phyloP scores from a whole-genome alignment of 2,329 filamentous ascomycete genomes.

The Pseudogymnoascus sp. region DNA sequence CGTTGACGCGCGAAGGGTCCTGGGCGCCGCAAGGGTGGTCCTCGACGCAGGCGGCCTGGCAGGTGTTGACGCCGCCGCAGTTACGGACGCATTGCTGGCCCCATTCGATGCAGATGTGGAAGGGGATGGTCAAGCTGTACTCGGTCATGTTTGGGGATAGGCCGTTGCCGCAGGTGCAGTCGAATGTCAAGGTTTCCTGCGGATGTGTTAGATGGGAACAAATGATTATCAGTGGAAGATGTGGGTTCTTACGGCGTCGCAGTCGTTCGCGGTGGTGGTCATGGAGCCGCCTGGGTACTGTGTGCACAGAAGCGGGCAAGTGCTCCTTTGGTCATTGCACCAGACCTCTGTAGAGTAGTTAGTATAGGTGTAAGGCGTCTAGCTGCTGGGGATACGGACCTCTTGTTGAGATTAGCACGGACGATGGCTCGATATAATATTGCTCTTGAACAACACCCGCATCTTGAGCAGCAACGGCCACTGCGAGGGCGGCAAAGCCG shows the following conservation, averaged over 20 bases:
- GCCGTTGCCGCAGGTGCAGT: slow-evolving; percentile 63
- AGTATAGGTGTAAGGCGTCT: slow-evolving; percentile 14
- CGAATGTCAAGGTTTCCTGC: slow-evolving; percentile 54
- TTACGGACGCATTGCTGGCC: slow-evolving; percentile 56
- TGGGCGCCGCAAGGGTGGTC: slow-evolving; percentile 67
- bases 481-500: slow-evolving; percentile 37
- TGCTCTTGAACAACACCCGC: slow-evolving; percentile 42
- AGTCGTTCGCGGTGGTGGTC: slow-evolving; percentile 53
- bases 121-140: slow-evolving; percentile 72
- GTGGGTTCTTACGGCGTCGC: slow-evolving; percentile 49
- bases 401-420: slow-evolving; percentile 41
- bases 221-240: not conserved
- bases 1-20: slow-evolving; percentile 53
- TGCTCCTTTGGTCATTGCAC: slow-evolving; percentile 55
- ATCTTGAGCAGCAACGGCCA: slow-evolving; percentile 46
- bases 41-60: slow-evolving; percentile 51
- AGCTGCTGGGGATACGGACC: slow-evolving; percentile 23
- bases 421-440: slow-evolving; percentile 54
- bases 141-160: slow-evolving; percentile 63
- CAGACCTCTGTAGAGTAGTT: slow-evolving; percentile 42
- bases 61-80: slow-evolving; percentile 51
- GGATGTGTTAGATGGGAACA: not conserved
- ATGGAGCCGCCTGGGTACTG: slow-evolving; percentile 40
- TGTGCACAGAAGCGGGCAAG: slow-evolving; percentile 66
- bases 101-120: slow-evolving; percentile 66